Percentiles rank a stretch among this genome's conserved stretches.
Conservation (phyloP, 129 eudicot genomes). For the sunflower (Helianthus annuus) region DNA sequence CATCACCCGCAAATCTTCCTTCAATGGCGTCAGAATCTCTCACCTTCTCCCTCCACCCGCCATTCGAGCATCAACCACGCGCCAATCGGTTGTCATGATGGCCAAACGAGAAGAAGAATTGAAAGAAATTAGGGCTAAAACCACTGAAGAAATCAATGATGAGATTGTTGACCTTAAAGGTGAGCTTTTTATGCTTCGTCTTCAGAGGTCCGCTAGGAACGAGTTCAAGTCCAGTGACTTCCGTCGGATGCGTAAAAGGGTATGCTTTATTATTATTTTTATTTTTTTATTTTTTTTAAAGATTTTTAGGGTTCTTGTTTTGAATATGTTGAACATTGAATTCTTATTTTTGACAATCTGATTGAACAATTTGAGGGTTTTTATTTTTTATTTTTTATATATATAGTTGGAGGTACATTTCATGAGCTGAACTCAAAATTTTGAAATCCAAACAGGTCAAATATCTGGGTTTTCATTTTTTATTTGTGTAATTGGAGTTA, state of each 20-base stretch:
- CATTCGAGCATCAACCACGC: slow-evolving; percentile 24
- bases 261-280: slow-evolving; percentile 15
- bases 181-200: slow-evolving; percentile 89
- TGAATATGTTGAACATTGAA: slow-evolving; percentile 7
- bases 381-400: slow-evolving; percentile 5
- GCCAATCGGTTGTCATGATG: slow-evolving; percentile 64
- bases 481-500: too few species aligned
- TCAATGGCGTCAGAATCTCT: slow-evolving; percentile 65
- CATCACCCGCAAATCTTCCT: slow-evolving; percentile 44
- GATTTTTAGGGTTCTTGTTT: neutral
- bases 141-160: slow-evolving; percentile 71
- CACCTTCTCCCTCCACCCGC: slow-evolving; percentile 27
- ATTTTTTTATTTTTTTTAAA: neutral
- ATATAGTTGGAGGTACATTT: slow-evolving; percentile 5
- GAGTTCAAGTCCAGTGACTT: slow-evolving; percentile 94
- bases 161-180: slow-evolving; percentile 88
- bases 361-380: slow-evolving; percentile 1
- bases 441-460: too few species aligned
- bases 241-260: slow-evolving; percentile 96
- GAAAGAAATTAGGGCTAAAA: slow-evolving; percentile 66
- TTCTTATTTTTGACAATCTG: neutral
- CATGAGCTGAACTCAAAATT: neutral
- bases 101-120: slow-evolving; percentile 78
- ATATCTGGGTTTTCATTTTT: too few species aligned
- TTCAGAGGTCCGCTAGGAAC: slow-evolving; percentile 73